Conservation (phyloP, 2,329 filamentous ascomycete species). For the Hymenoscyphus infarciens region DNA sequence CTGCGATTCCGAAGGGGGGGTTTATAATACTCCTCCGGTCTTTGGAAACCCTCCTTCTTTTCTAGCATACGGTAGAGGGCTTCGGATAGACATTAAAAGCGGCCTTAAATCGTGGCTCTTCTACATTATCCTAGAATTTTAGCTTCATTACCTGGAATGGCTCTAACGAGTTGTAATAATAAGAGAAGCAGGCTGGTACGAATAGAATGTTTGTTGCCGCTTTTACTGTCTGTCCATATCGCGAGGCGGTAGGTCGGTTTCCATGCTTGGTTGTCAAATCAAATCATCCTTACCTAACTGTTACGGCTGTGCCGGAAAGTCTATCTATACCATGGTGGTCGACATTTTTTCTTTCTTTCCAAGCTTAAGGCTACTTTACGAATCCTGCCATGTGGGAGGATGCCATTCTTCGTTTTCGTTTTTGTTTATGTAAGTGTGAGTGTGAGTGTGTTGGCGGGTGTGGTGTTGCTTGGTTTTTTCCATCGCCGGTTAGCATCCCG, state of each 20-base stretch:
- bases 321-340: not conserved
- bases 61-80: too few species aligned
- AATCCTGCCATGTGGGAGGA: not conserved
- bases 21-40: not conserved
- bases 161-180: too few species aligned
- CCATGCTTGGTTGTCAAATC: not conserved
- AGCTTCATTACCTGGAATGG: too few species aligned
- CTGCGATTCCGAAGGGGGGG: not conserved
- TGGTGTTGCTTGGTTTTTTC: not conserved
- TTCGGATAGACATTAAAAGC: too few species aligned
- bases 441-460: not conserved
- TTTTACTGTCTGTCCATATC: too few species aligned
- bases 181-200: too few species aligned
- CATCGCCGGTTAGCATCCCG: not conserved
- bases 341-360: not conserved
- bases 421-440: not conserved
- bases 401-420: not conserved
- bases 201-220: too few species aligned
- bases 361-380: not conserved
- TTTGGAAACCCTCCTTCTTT: not conserved
- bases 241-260: not conserved
- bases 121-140: too few species aligned
- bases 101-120: too few species aligned
- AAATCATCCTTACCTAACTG: not conserved
- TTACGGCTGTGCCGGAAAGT: not conserved